Evolutionary conservation across 2,329 filamentous ascomycete genomes (phyloP).

Genomic region (Ophiostoma montium): DNA sequence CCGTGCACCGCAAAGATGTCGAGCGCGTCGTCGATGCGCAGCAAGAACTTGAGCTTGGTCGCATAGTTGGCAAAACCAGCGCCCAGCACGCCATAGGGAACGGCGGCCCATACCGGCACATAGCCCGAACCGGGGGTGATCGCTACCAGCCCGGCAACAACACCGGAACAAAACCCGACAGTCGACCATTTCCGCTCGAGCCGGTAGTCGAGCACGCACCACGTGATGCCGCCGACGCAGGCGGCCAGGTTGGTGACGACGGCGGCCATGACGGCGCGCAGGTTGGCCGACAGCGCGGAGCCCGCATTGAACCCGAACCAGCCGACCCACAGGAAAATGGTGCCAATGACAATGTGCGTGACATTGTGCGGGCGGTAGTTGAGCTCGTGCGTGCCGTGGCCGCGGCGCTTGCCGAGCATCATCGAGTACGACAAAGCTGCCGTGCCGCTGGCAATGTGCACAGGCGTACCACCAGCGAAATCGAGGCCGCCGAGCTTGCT

Average conservation of each 20-base stretch:
- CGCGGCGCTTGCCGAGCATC: conserved; percentile 75
- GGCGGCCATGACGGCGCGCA: conserved; percentile 76
- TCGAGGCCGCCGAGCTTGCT: conserved; percentile 69
- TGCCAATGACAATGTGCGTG: conserved; percentile 82
- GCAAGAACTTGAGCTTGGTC: conserved; percentile 77
- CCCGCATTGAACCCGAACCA: conserved; percentile 95
- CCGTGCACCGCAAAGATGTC: conserved; percentile 81
- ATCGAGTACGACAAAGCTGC: conserved; percentile 82
- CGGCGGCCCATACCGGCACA: conserved; percentile 72
- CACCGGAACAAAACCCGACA: conserved; percentile 83
- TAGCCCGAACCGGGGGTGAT: conserved; percentile 80
- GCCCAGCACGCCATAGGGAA: conserved; percentile 64
- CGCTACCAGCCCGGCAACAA: conserved; percentile 72
- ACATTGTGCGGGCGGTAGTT: conserved; percentile 91
- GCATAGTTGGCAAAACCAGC: conserved; percentile 75
- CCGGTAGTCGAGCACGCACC: conserved; percentile 80
- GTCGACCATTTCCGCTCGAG: conserved; percentile 86
- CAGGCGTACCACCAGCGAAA: conserved; percentile 80
- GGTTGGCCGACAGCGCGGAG: conserved; percentile 64
- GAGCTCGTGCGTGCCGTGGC: conserved; percentile 74
- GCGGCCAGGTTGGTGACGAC: conserved; percentile 77
- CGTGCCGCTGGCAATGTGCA: conserved; percentile 72
- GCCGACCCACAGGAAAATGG: conserved; percentile 87
- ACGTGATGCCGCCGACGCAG: conserved; percentile 72
- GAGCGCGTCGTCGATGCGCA: conserved; percentile 69